These are phyloP conservation scores for Pythium insidiosum DNA, from an alignment of 352 stramenopile genomes.

Conservation along the genomic window DNA sequence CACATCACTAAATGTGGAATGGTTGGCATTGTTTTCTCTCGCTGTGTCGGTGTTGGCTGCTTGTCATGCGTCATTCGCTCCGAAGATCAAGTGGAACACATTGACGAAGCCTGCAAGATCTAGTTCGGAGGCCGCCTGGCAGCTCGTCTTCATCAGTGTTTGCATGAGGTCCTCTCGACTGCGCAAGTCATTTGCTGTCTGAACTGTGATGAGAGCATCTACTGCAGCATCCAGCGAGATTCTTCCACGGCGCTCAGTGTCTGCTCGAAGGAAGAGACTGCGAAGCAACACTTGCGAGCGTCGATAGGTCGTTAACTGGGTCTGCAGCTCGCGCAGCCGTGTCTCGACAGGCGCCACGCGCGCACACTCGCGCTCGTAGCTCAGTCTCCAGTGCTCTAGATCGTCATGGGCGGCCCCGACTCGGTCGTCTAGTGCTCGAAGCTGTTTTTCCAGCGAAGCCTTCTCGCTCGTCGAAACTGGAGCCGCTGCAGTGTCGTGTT, in stretches of 20 bases:
- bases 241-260: conserved; percentile 5
- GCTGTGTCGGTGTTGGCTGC: too few species aligned
- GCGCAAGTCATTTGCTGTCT: too few species aligned
- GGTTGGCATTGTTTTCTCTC: too few species aligned
- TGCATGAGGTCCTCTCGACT: conserved; percentile 14
- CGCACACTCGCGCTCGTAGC: conserved; percentile 38
- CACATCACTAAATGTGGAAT: too few species aligned
- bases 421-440: conserved; percentile 25
- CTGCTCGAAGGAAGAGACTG: conserved; percentile 23
- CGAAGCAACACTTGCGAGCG: conserved; percentile 20
- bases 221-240: conserved; percentile 8
- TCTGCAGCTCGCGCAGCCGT: conserved; percentile 18
- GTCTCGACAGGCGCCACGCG: conserved; percentile 26
- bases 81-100: too few species aligned
- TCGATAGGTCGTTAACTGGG: conserved; percentile 16
- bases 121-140: too few species aligned
- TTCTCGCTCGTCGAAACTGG: conserved; percentile 4
- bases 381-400: conserved; percentile 27
- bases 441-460: conserved; percentile 33
- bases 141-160: background rate
- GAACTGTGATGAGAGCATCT: conserved; percentile 10
- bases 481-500: background rate
- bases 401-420: conserved; percentile 27
- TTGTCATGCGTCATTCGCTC: too few species aligned
- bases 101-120: too few species aligned